A percentile compares a stretch with the other conserved stretches of the same genome.
phyloP scores from a whole-genome alignment of 257 asterid species.

The Solanum okadae region DNA sequence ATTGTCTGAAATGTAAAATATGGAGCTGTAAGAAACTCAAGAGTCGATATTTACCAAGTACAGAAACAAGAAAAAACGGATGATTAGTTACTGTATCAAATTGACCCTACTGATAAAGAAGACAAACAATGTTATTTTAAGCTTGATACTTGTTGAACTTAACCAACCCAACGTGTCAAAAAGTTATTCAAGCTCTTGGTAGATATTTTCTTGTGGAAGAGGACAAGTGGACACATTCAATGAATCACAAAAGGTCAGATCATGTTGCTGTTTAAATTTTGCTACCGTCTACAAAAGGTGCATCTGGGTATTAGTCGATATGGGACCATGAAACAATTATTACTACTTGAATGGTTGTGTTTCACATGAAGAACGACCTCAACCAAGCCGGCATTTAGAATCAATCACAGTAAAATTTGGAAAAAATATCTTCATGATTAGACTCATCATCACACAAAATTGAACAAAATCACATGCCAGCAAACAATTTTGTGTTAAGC shows the following conservation, averaged over 20 bases:
- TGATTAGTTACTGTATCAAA: background rate
- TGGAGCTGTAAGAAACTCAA: background rate
- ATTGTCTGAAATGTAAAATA: conserved; percentile 38
- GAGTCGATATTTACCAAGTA: background rate
- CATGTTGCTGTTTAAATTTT: background rate
- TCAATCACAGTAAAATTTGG: background rate
- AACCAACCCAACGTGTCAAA: background rate
- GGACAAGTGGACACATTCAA: background rate
- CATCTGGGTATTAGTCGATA: background rate
- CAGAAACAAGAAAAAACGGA: background rate
- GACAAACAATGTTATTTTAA: background rate
- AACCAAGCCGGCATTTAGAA: background rate
- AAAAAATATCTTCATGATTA: background rate
- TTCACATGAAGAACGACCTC: background rate
- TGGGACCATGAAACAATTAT: background rate
- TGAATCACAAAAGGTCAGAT: background rate
- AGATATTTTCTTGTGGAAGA: background rate
- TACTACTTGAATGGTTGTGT: background rate
- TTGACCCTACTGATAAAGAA: conserved; percentile 2
- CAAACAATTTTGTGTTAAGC: background rate
- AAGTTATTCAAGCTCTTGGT: background rate
- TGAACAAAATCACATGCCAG: background rate
- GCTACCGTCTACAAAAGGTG: background rate
- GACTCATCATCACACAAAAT: background rate
- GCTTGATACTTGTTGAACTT: background rate